Base-by-base conservation (phyloP, 257 asterid genomes). In the Nemophila menziesii region DNA sequence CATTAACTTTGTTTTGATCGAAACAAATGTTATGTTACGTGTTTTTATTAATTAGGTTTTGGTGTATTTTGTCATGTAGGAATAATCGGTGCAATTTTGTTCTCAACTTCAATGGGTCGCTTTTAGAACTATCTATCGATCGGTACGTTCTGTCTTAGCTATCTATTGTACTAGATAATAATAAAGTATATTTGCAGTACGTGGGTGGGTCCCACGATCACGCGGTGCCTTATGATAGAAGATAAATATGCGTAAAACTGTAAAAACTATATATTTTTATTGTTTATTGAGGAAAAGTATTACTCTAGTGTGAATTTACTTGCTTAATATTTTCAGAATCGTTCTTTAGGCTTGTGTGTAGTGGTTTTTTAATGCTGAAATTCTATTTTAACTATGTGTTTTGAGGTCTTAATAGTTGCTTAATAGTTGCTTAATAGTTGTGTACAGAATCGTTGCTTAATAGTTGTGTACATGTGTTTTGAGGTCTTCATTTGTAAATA, bases 1-100 rank as follows among this genome's bases (percentile, higher is more conserved):
- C 58, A 40, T 54, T 51, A 22, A 43, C 51, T 60, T 18, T n/a
- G n/a, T n/a, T 39, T 54, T 56, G 81, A 80, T 74, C 80, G 77
- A 55, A 49, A 22, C 42, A 15, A 16, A 44, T 48, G 39, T 58
- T 56, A 10, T n/a, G n/a, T n/a, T n/a, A n/a, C n/a, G n/a, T n/a
- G n/a, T n/a, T n/a, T n/a, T n/a, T n/a, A n/a, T n/a, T n/a, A n/a
- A n/a, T n/a, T n/a, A n/a, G n/a, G n/a, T n/a, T 36, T 42, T 44
- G 46, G 5, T 50, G 36, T 29, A 13, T 39, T 39, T 39, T 39
- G 8, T 39, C 20, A n/a, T 16, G 20, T 39, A 14, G 11, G 11
- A 33, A 33, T 33, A 15, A 15, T 39, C 17, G 43, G 19, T 39
- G 15, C 43, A 39, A 14, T 39, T 14, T 39, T 16, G 6, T 39